phyloP scores from a whole-genome alignment of 83 land plant genomes.

The Diphasiastrum complanatum region DNA sequence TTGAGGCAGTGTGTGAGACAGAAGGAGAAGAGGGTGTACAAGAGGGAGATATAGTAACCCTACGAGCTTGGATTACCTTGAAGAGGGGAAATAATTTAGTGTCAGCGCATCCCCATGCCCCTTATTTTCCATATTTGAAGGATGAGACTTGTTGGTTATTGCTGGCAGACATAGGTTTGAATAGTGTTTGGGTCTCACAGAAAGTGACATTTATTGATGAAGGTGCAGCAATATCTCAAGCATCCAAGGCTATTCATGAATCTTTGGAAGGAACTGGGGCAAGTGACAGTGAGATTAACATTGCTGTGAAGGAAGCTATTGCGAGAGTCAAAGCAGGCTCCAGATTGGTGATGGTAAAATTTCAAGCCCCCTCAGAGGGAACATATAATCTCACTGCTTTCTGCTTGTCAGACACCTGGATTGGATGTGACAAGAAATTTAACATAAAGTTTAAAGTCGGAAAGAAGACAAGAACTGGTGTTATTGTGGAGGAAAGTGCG shows the following conservation, averaged over 20 bases:
- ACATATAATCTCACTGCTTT: no score
- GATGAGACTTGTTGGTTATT: slow-evolving; percentile 18
- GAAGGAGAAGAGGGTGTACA: no score
- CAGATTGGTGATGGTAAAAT: slow-evolving; percentile 16
- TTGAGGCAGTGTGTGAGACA: no score
- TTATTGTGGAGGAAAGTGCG: slow-evolving; percentile 9
- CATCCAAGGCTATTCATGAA: slow-evolving; percentile 16
- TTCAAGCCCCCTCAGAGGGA: no score
- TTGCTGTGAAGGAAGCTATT: slow-evolving; percentile 20
- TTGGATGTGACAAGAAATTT: no score
- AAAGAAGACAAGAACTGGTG: slow-evolving; percentile 6
- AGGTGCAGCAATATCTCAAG: no score
- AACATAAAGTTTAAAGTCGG: slow-evolving; percentile 19
- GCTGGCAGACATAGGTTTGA: no score
- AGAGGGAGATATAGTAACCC: slow-evolving; percentile 21
- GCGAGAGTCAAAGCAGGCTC: slow-evolving; percentile 9
- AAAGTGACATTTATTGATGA: no score
- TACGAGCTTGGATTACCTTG: slow-evolving; percentile 16
- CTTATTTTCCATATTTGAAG: slow-evolving; percentile 13
- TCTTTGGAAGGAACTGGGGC: slow-evolving; percentile 23
- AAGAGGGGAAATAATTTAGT: slow-evolving; percentile 11
- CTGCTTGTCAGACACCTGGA: no score
- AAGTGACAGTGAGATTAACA: slow-evolving; percentile 7
- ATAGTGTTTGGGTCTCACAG: no score
- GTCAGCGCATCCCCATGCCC: slow-evolving; percentile 21